Evolutionary conservation across 1,139 yeast species (phyloP), one percentile per base, ranked within the genome.

Genomic region (Pichia sp.): DNA sequence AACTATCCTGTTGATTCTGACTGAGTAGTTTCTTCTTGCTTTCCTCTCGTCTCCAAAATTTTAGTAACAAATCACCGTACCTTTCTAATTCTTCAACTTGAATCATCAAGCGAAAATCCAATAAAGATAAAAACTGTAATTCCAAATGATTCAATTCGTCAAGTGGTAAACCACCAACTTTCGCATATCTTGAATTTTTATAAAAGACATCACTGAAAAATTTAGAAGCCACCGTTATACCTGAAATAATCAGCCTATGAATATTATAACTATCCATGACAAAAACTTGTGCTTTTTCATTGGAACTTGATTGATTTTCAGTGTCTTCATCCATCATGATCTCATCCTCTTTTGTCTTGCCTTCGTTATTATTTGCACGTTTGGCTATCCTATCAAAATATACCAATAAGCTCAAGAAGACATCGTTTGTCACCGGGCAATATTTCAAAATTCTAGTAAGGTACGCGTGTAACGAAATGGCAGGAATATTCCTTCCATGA

Each of bases 361-460:
- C 23, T 23, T 66, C 71, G 10, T 69, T 71, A 36, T 71, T 77
- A 59, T 85, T 85, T 46, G 96, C 95, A 52, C 86, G 75, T 60
- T 85, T 86, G 23, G 96, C 95, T 45, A 92, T 87, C 52, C 98
- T 70, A 65, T 92, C 99, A 66, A 92, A 88, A 64, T 92, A 94
- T 29, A 94, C 97, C 54, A 92, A 69, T 44, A 94, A 67, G 34
- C 95, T 82, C 43, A 92, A 69, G 62, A 90, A 92, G 32, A 94
- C 97, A 61, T 94, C 98, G 64, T 92, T 92, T 2, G 98, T 90
- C 27, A 94, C 94, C 0, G 99, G 98, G 64, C 99, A 92, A 65
- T 92, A 94, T 64, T 90, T 92, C 60, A 92, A 75, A 32, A 92
- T 94, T 58, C 98, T 78, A 37, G 88, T 77, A 49, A 92, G 72